Conservation (phyloP, 441 rosid species). For the Erodium moschatum region DNA sequence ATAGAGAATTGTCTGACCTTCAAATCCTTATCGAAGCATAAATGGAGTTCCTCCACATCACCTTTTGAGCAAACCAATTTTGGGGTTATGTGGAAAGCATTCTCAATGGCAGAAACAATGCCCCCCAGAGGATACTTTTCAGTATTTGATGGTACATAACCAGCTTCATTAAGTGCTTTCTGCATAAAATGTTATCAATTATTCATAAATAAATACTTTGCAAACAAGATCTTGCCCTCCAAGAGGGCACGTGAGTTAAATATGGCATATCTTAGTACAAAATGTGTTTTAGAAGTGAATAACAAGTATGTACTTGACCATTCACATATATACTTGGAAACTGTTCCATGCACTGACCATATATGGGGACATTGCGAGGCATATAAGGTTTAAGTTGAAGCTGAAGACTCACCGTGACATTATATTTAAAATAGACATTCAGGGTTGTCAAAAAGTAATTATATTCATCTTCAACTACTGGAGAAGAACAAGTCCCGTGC, state of each 20-base stretch:
- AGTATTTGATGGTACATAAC: constrained; percentile 76
- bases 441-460: constrained; percentile 56
- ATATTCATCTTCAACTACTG: constrained; percentile 65
- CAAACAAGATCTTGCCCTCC: neutral
- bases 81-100: constrained; percentile 73
- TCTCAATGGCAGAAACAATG: constrained; percentile 68
- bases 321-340: no score
- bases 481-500: constrained; percentile 83
- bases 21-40: constrained; percentile 85
- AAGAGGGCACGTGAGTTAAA: neutral
- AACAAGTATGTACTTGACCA: neutral
- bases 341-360: neutral
- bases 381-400: neutral
- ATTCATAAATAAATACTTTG: neutral
- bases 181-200: constrained; percentile 26
- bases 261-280: neutral
- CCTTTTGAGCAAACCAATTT: constrained; percentile 52
- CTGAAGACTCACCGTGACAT: constrained; percentile 61
- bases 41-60: constrained; percentile 57
- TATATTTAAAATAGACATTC: constrained; percentile 70
- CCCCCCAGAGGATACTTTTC: constrained; percentile 92
- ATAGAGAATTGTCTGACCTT: constrained; percentile 37
- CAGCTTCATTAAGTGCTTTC: constrained; percentile 74
- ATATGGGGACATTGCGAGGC: no score
- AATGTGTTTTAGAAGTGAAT: neutral